Percentiles rank a stretch among this genome's conserved stretches.
These are phyloP conservation scores for Scheffersomyces stambukii DNA, from an alignment of 1,139 yeast species.

Conservation along the genomic window DNA sequence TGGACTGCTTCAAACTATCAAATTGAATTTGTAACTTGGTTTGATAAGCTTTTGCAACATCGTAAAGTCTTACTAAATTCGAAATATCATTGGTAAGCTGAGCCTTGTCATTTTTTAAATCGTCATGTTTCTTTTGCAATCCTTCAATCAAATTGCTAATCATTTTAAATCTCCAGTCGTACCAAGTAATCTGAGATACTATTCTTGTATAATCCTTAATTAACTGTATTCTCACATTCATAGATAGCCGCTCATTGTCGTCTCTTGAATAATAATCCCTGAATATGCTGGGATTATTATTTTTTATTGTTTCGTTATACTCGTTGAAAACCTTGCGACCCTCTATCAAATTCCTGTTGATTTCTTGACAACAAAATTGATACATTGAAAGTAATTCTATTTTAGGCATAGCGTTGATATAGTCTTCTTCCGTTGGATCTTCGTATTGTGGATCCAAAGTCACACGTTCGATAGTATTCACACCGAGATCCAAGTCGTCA, in stretches of 20 bases:
- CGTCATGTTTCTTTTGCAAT: constrained; percentile 24
- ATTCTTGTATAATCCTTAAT: constrained; percentile 48
- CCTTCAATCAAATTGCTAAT: constrained; percentile 33
- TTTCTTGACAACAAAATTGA: constrained; percentile 50
- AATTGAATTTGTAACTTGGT: constrained; percentile 19
- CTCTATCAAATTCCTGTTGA: constrained; percentile 46
- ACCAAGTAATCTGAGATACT: constrained; percentile 53
- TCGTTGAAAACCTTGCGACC: constrained; percentile 43
- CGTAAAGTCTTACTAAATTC: constrained; percentile 14
- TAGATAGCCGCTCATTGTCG: constrained; percentile 30
- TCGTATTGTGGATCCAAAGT: constrained; percentile 17
- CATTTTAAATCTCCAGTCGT: constrained; percentile 52
- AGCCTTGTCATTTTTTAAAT: constrained; percentile 22
- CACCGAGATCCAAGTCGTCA: constrained; percentile 45
- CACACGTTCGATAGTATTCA: constrained; percentile 19
- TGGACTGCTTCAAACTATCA: constrained; percentile 5
- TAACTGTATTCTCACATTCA: constrained; percentile 41
- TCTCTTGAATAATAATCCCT: constrained; percentile 40
- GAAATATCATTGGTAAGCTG: constrained; percentile 19
- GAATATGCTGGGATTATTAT: constrained; percentile 48
- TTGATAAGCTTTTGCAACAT: constrained; percentile 11
- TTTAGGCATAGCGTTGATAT: constrained; percentile 25
- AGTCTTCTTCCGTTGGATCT: constrained; percentile 20
- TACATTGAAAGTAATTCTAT: constrained; percentile 43
- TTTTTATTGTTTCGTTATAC: constrained; percentile 38